Conservation (phyloP, 352 stramenopile species). For the Albugo laibachii region DNA sequence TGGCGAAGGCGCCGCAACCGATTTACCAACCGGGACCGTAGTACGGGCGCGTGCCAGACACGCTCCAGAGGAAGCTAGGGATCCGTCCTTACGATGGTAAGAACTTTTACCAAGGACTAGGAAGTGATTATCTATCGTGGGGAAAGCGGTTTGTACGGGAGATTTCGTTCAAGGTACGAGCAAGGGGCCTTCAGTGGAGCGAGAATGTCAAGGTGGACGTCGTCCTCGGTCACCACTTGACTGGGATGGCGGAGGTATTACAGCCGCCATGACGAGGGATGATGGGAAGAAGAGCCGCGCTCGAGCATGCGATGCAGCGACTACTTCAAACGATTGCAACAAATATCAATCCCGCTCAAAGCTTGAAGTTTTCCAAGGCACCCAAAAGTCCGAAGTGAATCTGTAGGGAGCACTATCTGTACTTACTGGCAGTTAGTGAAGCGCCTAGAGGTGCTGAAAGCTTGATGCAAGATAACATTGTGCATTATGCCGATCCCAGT, state of each 20-base stretch:
- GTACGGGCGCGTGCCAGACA: no score
- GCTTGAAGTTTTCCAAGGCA: neutral
- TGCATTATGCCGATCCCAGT: neutral
- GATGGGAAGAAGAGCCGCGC: neutral
- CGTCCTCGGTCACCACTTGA: neutral
- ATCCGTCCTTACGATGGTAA: no score
- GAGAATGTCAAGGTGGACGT: conserved; percentile 1
- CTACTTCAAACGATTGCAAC: conserved; percentile 2
- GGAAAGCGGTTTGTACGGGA: neutral
- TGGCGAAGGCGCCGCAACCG: no score
- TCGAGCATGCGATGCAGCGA: neutral
- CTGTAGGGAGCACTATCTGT: conserved; percentile 3
- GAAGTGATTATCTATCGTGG: neutral
- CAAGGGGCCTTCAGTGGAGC: neutral
- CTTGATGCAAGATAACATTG: conserved; percentile 2
- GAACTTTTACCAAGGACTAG: no score
- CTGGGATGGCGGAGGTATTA: conserved; percentile 1
- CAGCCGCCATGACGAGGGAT: neutral
- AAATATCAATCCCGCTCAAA: neutral
- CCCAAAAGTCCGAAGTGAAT: neutral
- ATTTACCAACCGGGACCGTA: no score
- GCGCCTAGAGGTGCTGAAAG: neutral
- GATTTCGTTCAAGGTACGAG: neutral
- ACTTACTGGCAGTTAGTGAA: conserved; percentile 1
- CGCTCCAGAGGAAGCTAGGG: no score